These are phyloP conservation scores for Raphidocelis subcapitata DNA, from an alignment of 139 green algal species.

Conservation along the genomic window DNA sequence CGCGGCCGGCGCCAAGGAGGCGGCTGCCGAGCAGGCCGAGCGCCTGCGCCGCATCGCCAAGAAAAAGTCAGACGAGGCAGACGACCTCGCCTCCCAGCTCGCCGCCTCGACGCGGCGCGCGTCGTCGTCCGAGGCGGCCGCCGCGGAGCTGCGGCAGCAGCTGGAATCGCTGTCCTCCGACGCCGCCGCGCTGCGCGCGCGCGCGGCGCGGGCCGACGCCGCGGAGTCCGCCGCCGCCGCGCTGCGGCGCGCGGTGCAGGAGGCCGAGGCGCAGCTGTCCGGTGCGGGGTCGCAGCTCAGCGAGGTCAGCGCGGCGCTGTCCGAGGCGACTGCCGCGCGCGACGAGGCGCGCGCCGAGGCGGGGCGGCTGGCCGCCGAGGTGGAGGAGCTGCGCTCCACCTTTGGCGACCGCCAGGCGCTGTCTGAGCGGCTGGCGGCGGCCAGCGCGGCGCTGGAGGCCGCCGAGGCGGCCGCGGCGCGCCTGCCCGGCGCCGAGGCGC, in stretches of 20 bases:
- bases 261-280: too few relatives aligned
- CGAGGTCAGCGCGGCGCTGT: conserved; percentile 10
- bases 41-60: conserved; percentile 18
- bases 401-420: background rate
- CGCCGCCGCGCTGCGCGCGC: background rate
- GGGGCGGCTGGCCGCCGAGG: background rate
- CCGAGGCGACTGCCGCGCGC: conserved; percentile 12
- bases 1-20: background rate
- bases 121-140: conserved; percentile 3
- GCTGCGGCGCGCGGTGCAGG: background rate
- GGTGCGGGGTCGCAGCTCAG: conserved; percentile 16
- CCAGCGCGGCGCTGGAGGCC: background rate
- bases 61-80: conserved; percentile 22
- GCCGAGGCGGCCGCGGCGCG: conserved; percentile 2
- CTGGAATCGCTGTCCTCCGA: background rate
- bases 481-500: background rate
- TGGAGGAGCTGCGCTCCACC: conserved; percentile 5
- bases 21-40: conserved; percentile 3
- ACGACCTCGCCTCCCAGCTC: conserved; percentile 16
- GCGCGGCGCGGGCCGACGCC: conserved; percentile 4
- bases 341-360: conserved; percentile 22
- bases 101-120: conserved; percentile 7
- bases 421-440: background rate
- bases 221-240: background rate
- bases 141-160: background rate